Conservation (phyloP, 2,329 filamentous ascomycete species). For the Fusarium caatingaense region DNA sequence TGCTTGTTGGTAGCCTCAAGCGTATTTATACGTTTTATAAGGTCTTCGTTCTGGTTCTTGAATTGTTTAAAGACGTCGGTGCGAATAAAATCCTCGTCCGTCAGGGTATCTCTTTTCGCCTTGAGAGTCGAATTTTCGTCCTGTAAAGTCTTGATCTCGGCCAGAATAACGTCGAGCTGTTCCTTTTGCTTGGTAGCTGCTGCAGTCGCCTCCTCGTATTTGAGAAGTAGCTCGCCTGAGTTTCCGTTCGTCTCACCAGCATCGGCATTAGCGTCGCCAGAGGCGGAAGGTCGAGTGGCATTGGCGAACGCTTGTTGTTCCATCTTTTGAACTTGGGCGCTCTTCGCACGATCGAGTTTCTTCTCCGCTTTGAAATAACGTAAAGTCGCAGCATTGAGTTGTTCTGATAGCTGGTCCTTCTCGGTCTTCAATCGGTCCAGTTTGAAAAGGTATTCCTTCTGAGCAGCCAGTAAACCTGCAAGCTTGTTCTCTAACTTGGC, state of each 20-base stretch:
- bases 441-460: conserved; percentile 84
- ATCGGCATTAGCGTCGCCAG: conserved; percentile 61
- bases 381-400: conserved; percentile 87
- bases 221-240: conserved; percentile 76
- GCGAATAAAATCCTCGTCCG: conserved; percentile 92
- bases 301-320: conserved; percentile 88
- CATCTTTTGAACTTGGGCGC: conserved; percentile 88
- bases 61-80: conserved; percentile 95
- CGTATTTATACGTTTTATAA: conserved; percentile 91
- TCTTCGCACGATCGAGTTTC: conserved; percentile 89
- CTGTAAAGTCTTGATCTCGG: conserved; percentile 78
- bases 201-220: conserved; percentile 81
- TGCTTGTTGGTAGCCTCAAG: conserved; percentile 89
- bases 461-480: conserved; percentile 77
- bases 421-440: conserved; percentile 80
- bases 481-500: conserved; percentile 80
- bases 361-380: conserved; percentile 96
- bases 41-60: conserved; percentile 89
- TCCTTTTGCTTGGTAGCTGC: conserved; percentile 86
- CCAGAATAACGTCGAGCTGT: conserved; percentile 82
- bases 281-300: conserved; percentile 61
- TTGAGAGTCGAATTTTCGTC: conserved; percentile 84
- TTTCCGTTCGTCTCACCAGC: conserved; percentile 65
- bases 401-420: conserved; percentile 86
- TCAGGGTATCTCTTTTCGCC: conserved; percentile 74